Base-by-base conservation (phyloP, 2,329 filamentous ascomycete genomes). In the Aspergillus spinulosporus region DNA sequence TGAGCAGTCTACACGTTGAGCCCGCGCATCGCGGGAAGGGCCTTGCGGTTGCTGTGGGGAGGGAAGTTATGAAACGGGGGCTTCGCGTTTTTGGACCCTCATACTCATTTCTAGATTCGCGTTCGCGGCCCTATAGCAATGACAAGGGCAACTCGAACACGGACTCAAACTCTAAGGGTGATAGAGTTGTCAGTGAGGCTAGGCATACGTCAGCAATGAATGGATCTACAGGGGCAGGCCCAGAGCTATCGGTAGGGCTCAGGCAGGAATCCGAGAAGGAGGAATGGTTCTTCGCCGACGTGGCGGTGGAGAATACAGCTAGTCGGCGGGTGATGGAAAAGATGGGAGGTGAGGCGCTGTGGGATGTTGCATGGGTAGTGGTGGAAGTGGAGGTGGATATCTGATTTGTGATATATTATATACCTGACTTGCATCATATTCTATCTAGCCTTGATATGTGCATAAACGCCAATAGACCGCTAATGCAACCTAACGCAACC, bases 321-420 rank as follows among this genome's bases (percentile, higher is more conserved):
- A 55, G 56, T 69, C 64, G 66, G 14, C 66, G 71, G 45, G 75
- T 76, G 21, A 77, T 78, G 76, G 72, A 76, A 66, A 78, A 78
- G 63, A 58, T 77, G 56, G 76, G 74, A 1, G 76, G 74, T 4
- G 50, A 61, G 52, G 56, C 68, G 1, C 61, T 62, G 57, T 74
- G 73, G 63, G 72, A 65, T 39, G 66, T 71, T 50, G 64, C 67
- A 3, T 78, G 75, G 75, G 58, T 76, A 52, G 71, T 76, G 61
- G 40, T 74, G 40, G 48, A 49, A 46, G 53, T 46, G 6, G 9
- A 34, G 21, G 21, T 21, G 21, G 21, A 21, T 34, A 3, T 44
- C 4, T 44, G 5, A 28, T 28, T 12, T 28, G 21, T 21, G 21
- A 21, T 11, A 21, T 28, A 5, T 44, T 2, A 9, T 36, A 5